A percentile compares a stretch with the other conserved stretches of the same genome.
Evolutionary conservation across 148 eudicot species (phyloP).

Genomic region (Euryodendron excelsum): DNA sequence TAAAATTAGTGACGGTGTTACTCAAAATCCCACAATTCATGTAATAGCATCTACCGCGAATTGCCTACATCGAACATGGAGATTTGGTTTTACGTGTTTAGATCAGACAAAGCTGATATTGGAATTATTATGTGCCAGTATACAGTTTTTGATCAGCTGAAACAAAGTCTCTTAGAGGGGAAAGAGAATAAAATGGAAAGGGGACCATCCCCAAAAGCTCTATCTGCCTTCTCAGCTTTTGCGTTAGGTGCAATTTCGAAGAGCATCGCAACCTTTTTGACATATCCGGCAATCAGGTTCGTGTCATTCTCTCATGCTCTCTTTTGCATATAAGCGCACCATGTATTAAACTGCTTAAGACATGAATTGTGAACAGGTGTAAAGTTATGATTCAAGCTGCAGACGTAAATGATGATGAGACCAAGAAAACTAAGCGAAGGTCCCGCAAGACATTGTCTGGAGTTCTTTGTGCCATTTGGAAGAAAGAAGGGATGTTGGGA

Average conservation of each 20-base stretch:
- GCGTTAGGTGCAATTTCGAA: slow-evolving; percentile 43
- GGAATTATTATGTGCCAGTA: slow-evolving; percentile 31
- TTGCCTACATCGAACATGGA: not conserved
- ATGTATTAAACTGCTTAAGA: not conserved
- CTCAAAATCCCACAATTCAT: not conserved
- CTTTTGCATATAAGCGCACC: not conserved
- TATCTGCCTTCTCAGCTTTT: slow-evolving; percentile 51
- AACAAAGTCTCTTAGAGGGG: slow-evolving; percentile 27
- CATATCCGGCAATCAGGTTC: slow-evolving; percentile 53
- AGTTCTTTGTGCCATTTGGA: slow-evolving; percentile 35
- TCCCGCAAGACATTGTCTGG: slow-evolving; percentile 33
- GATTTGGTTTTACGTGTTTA: not conserved
- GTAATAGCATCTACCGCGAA: not conserved
- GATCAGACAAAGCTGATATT: not conserved
- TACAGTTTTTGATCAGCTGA: slow-evolving; percentile 54
- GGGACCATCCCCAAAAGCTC: slow-evolving; percentile 28
- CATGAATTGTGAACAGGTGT: slow-evolving; percentile 28
- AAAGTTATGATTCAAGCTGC: slow-evolving; percentile 54
- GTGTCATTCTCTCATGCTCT: not conserved
- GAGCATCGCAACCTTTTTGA: slow-evolving; percentile 44
- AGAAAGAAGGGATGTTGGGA: slow-evolving; percentile 38
- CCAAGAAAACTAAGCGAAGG: slow-evolving; percentile 16
- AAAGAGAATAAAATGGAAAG: slow-evolving; percentile 18
- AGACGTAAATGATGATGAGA: slow-evolving; percentile 21
- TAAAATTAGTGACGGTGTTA: not conserved